Evolutionary conservation across 495 filamentous ascomycete genomes (phyloP), one percentile per base, ranked within the genome.

Genomic region (Penicillium steckii): DNA sequence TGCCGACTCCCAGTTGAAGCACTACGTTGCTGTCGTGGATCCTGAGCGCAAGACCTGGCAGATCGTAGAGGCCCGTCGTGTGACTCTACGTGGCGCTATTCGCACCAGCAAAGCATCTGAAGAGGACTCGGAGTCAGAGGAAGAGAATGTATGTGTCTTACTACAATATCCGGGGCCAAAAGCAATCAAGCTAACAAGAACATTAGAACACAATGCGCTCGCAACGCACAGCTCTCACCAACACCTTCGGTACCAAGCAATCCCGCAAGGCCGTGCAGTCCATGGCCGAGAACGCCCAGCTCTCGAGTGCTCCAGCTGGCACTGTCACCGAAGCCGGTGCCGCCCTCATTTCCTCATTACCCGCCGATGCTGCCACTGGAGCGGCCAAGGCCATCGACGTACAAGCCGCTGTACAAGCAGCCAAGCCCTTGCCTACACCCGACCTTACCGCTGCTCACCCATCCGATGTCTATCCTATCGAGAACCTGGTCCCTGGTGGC

Each of bases 201-300:
- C 3, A 3, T 10, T 33, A 67, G 65, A 82, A 78, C 80, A 68
- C 75, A 33, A 75, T 80, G 59, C 72, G 79, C 59, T 79, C 82
- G 23, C 76, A 77, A 62, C 82, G 82, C 53, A 85, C 81, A 38
- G 81, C 84, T 29, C 85, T 98, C 4, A 94, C 91, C 53, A 82
- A 90, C 60, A 85, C 86, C 43, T 98, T 98, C 73, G 95, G 94
- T 56, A 96, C 91, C 27, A 95, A 90, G 74, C 95, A 95, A 73
- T 85, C 95, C 2, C 87, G 88, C 76, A 95, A 95, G 70, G 87
- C 87, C 2, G 84, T 93, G 52, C 81, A 80, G 22, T 84, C 86
- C 26, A 73, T 87, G 44, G 85, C 88, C 19, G 84, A 89, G 62
- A 95, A 95, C 57, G 88, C 89, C 32, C 90, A 95, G 46, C 64